phyloP scores from a whole-genome alignment of 2,329 filamentous ascomycete species.

The Pseudofabraea citricarpa region DNA sequence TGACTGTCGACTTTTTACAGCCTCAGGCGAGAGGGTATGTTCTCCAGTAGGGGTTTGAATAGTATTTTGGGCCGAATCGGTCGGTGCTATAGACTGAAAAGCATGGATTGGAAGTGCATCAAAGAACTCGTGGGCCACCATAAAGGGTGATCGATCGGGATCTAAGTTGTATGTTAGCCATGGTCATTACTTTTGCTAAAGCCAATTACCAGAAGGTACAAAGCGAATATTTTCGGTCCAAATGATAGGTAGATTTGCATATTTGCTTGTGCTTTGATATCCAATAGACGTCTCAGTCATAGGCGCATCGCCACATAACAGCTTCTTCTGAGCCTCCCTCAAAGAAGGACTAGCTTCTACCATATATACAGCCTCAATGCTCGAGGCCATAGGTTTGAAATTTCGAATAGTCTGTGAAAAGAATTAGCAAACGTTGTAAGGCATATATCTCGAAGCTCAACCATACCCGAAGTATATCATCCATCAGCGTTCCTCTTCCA shows the following conservation, averaged over 20 bases:
- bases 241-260: slow-evolving; percentile 67
- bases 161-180: slow-evolving; percentile 35
- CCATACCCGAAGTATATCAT: slow-evolving; percentile 83
- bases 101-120: slow-evolving; percentile 94
- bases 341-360: slow-evolving; percentile 88
- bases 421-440: slow-evolving; percentile 8
- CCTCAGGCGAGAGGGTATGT: slow-evolving; percentile 31
- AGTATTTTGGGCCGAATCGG: slow-evolving; percentile 29
- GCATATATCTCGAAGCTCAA: slow-evolving; percentile 2
- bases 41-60: slow-evolving; percentile 36
- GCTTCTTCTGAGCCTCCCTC: slow-evolving; percentile 69
- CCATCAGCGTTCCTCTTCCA: slow-evolving; percentile 92
- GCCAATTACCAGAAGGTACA: slow-evolving; percentile 11
- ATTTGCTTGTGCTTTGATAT: slow-evolving; percentile 70
- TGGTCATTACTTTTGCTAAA: neutral
- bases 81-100: slow-evolving; percentile 69
- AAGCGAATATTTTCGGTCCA: slow-evolving; percentile 68
- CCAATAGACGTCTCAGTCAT: slow-evolving; percentile 70
- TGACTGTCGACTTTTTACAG: slow-evolving; percentile 14
- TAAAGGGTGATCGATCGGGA: slow-evolving; percentile 74
- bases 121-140: slow-evolving; percentile 97
- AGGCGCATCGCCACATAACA: slow-evolving; percentile 71
- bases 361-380: slow-evolving; percentile 84
- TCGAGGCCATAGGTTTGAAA: slow-evolving; percentile 72
- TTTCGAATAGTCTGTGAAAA: slow-evolving; percentile 70